Evolutionary conservation across 139 green algal genomes (phyloP), one percentile per base, ranked within the genome.

Genomic region (Diplosphaera chodatii): DNA sequence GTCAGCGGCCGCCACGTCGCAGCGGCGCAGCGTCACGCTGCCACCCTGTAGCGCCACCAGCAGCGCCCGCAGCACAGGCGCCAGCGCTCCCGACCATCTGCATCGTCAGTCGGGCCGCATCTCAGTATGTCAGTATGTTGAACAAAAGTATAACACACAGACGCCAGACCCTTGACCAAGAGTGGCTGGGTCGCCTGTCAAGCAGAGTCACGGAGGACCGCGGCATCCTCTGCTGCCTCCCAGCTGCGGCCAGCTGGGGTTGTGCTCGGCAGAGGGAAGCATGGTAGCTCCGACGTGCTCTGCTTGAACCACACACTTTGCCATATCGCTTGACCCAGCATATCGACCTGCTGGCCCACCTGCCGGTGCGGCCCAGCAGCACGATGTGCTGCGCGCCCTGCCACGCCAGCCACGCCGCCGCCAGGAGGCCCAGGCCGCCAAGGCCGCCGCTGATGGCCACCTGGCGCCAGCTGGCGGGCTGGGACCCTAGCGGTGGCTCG

Each of bases 391-490:
- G 33, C 62, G 55, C 33, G 6, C 75, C 70, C 25, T 31, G 73
- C 25, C 70, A 62, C 63, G 80, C 82, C 56, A 85, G 64, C 85
- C 79, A 89, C 8, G 64, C 30, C 21, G 84, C 79, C 40, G 86
- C 68, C 37, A 90, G 77, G 37, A 86, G 68, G 16, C 85, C 85
- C 2, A 91, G 77, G 29, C 74, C 80, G 18, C 85, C 85, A 13
- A 78, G 72, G 27, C 85, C 85, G 5, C 85, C 84, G 0, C 78
- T 86, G 23, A 90, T 73, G 22, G 88, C 59, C 91, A 74, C n/a
- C 88, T 63, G 27, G 22, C 73, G 23, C 18, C 56, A 25, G 63
- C 72, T 41, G 25, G 59, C 4, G 3, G 59, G 27, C 59, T 32
- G 59, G 25, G 59, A 32, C 27, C 15, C 2, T 31, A 8, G 59